These are phyloP conservation scores for Striga asiatica DNA, from an alignment of 257 asterid species.

Conservation along the genomic window DNA sequence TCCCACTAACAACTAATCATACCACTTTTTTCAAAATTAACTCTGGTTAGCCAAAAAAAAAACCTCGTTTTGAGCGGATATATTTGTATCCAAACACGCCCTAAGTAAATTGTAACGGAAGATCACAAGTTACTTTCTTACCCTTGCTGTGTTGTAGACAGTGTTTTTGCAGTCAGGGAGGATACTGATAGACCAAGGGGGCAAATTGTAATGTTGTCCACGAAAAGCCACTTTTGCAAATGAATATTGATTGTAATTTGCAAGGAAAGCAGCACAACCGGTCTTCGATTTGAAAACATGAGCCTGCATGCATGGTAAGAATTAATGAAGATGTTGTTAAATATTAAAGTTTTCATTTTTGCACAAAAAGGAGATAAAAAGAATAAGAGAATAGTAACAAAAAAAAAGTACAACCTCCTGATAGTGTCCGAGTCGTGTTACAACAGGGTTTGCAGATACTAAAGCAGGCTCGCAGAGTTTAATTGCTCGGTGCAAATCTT, in stretches of 20 bases:
- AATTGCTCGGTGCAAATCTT: slow-evolving; percentile 95
- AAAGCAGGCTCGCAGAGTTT: slow-evolving; percentile 96
- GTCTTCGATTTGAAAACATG: slow-evolving; percentile 64
- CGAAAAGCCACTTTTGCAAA: too few relatives aligned
- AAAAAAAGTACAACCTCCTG: slow-evolving; percentile 80
- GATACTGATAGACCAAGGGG: too few relatives aligned
- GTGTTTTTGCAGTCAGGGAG: too few relatives aligned
- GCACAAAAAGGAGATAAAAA: background rate
- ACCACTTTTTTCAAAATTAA: too few relatives aligned
- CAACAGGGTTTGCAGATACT: slow-evolving; percentile 60
- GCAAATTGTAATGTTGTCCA: too few relatives aligned
- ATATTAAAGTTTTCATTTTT: slow-evolving; percentile 1
- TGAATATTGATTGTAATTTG: slow-evolving; percentile 44
- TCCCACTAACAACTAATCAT: too few relatives aligned
- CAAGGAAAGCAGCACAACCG: slow-evolving; percentile 95
- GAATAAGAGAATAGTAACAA: slow-evolving; percentile 7
- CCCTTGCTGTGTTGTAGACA: too few relatives aligned
- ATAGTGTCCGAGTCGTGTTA: slow-evolving; percentile 70
- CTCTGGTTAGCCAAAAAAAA: too few relatives aligned
- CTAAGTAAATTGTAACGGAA: too few relatives aligned
- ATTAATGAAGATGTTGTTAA: background rate
- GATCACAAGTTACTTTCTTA: background rate
- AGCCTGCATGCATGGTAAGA: slow-evolving; percentile 22
- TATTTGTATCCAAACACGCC: too few relatives aligned
- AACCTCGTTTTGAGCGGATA: too few relatives aligned